Base-by-base conservation (phyloP, 352 stramenopile genomes). In the Phytophthora sp. region DNA sequence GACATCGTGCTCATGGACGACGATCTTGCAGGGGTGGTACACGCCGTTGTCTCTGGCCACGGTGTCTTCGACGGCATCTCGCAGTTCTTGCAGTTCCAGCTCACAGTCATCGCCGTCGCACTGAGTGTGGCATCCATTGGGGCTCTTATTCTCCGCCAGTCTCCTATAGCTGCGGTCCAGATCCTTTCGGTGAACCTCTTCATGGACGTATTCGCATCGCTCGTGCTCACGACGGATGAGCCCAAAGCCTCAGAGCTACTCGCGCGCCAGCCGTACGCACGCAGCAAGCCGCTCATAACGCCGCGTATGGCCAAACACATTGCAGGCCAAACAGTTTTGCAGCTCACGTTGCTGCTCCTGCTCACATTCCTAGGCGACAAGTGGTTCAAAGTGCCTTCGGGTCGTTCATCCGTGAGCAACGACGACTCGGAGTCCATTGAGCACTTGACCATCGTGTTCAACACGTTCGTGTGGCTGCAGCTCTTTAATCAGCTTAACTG, bases 141-240 rank as follows among this genome's bases (percentile, higher is more conserved):
- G 20, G 87, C 90, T 11, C 61, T 84, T 8, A 63, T 67, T 11
- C 52, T 86, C 1, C 67, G 80, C 9, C 76, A 85, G 31, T 88
- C 82, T 23, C 91, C 89, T 8, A 73, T 98, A 6, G 96, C 91
- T 44, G 90, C 94, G 20, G 91, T 98, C 7, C 95, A 98, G 82
- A 96, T 99, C 86, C 72, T 98, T 7, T 98, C 94, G 94, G 89
- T 98, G 33, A 98, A 98, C 74, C 76, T 99, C 44, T 98, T 98
- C 74, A 99, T 98, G 94, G 95, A 98, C 77, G 97, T 93, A 7
- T 96, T 98, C 66, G 95, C 93, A 16, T 94, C 95, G 39, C 74
- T 98, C 12, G 94, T 96, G 27, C 80, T 99, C 24, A 95, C 90
- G 36, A 98, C 96, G 13, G 96, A 98, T 74, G 81, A 90, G 41